Base-by-base conservation (phyloP, 768 basidiomycete species). In the Hericium rajendrae region DNA sequence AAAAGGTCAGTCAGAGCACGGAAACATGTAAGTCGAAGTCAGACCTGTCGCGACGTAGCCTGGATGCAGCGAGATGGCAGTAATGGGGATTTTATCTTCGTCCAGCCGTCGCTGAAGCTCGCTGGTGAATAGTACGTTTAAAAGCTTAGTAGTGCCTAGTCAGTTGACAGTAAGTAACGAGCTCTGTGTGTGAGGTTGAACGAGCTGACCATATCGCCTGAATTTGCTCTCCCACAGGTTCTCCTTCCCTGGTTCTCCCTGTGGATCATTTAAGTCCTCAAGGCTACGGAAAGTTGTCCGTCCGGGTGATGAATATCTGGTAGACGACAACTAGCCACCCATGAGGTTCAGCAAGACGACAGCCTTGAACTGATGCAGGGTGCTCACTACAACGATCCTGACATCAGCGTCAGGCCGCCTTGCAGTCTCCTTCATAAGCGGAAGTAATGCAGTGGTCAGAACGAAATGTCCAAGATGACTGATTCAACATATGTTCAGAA, bases 391-490 rank as follows among this genome's bases (percentile, higher is more conserved):
- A 8, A 72, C 64, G 22, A 73, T 62, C 5, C 72, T 67, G 18
- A 72, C 68, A 39, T 72, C 72, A 3, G 69, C 60, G 13, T 56
- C 58, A 2, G 66, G 64, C 26, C 60, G 50, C 8, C 57, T 20
- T 1, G 71, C 67, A 0, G 72, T 71, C 37, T 58, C 54, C 41
- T 64, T 62, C n/a, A 72, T 57, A 3, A 71, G 49, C 3, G 72
- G 71, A 1, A 73, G 63, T 4, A 73, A 65, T 1, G 60, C 58
- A 12, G 60, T 32, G 0, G 67, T 70, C 51, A 72, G 64, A 13
- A 67, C 57, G 58, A 65, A 67, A 1, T 64, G 61, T 1, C 67
- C 61, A 16, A 72, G 50, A 46, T 71, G 64, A 51, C 71, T 73
- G 49, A 13, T 37, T 12, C 50, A 46, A 18, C n/a, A 46, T 6